Base-by-base conservation (phyloP, 2,329 filamentous ascomycete genomes). In the Pyrenophora graminea region DNA sequence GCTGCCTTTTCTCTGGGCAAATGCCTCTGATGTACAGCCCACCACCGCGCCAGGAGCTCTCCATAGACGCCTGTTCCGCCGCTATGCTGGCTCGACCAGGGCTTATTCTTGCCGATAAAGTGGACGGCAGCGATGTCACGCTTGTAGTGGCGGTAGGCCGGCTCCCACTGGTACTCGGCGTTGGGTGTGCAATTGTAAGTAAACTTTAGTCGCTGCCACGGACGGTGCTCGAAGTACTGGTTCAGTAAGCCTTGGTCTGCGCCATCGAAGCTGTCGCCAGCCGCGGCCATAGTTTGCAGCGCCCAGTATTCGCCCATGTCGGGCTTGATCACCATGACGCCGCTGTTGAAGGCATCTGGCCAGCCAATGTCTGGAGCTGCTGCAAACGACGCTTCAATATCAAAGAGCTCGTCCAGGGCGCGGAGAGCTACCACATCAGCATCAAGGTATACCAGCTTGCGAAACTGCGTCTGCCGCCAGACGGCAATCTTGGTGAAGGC, bases 261-360 rank as follows among this genome's bases (percentile, higher is more conserved):
- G 41, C 94, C 94, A 71, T 99, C 94, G 69, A 99, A 99, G 59
- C 92, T 97, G 70, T 93, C 89, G 21, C 92, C 92, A 48, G 86
- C 82, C 62, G 91, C 84, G 21, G 94, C 91, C 80, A 97, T 85
- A 57, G 89, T 90, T 58, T 86, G 80, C 69, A 99, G 81, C 36
- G 90, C 89, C 75, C 91, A 87, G 75, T 92, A 97, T 61, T 96
- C 92, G 50, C 87, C 88, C 82, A 92, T 80, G 74, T 93, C 88
- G 30, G 94, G 94, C 13, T 82, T 87, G 53, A 99, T 76, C 31
- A 91, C 91, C 91, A 99, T 95, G 63, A 99, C 85, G 67, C 94
- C 94, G n/a, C 89, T 91, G 76, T 99, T 99, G 85, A 97, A 97
- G 55, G 92, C 84, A 76, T 99, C 94, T 30, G 94, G 94, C 94